A percentile compares a stretch with the other conserved stretches of the same genome.
Conservation (phyloP, 2,329 filamentous ascomycete species). For the Cladophialophora psammophila region DNA sequence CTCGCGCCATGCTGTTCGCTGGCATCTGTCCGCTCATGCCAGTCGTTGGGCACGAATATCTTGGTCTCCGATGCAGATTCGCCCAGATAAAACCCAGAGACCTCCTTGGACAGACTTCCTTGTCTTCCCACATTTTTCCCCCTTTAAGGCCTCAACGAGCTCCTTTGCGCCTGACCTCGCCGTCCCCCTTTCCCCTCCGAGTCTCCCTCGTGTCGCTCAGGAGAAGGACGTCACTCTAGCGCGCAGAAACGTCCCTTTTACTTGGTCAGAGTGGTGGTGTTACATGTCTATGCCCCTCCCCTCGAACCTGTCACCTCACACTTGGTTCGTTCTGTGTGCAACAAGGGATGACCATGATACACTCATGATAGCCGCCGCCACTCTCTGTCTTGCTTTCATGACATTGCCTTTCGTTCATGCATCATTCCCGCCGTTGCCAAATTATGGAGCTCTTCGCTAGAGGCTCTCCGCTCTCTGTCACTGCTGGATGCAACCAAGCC, state of each 20-base stretch:
- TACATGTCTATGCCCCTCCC: constrained; percentile 33
- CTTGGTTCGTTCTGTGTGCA: constrained; percentile 22
- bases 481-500: constrained; percentile 23
- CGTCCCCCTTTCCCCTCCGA: constrained; percentile 19
- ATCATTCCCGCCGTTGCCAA: constrained; percentile 13
- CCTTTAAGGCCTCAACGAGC: constrained; percentile 17
- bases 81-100: constrained; percentile 20
- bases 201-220: constrained; percentile 27
- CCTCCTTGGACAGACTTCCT: constrained; percentile 23
- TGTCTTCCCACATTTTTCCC: constrained; percentile 5
- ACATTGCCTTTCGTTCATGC: constrained; percentile 21
- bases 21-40: constrained; percentile 22
- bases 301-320: constrained; percentile 34
- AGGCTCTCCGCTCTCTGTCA: constrained; percentile 18
- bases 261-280: constrained; percentile 21
- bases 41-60: constrained; percentile 32
- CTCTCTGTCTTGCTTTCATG: constrained; percentile 14
- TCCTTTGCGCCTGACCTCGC: constrained; percentile 19
- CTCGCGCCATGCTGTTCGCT: constrained; percentile 18
- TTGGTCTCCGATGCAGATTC: constrained; percentile 24
- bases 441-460: constrained; percentile 28
- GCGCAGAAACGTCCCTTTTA: constrained; percentile 13
- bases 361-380: constrained; percentile 13
- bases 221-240: constrained; percentile 25
- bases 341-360: constrained; percentile 28